These are phyloP conservation scores for Solidago caesia DNA, from an alignment of 129 eudicot genomes.

Conservation along the genomic window DNA sequence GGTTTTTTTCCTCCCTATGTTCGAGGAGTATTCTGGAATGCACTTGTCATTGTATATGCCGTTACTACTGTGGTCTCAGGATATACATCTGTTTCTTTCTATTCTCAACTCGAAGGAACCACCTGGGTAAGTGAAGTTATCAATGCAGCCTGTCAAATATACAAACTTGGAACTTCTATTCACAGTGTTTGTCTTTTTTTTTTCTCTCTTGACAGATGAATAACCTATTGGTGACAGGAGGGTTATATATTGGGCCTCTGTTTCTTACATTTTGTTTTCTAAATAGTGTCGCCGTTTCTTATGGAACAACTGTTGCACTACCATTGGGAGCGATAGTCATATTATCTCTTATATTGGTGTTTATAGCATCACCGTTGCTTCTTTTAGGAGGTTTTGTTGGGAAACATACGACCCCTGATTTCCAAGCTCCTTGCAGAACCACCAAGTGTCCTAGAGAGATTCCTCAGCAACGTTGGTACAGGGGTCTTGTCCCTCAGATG, in stretches of 20 bases:
- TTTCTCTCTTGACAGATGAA: slow-evolving; percentile 34
- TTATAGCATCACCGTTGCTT: slow-evolving; percentile 49
- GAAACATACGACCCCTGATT: slow-evolving; percentile 43
- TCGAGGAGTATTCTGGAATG: slow-evolving; percentile 61
- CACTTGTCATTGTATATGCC: slow-evolving; percentile 59
- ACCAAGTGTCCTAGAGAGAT: slow-evolving; percentile 48
- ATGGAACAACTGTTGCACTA: slow-evolving; percentile 45
- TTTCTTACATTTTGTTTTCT: slow-evolving; percentile 42
- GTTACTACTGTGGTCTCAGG: slow-evolving; percentile 69
- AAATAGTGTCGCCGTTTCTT: slow-evolving; percentile 34
- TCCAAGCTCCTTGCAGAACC: slow-evolving; percentile 55
- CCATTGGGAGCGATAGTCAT: slow-evolving; percentile 43
- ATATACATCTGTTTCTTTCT: slow-evolving; percentile 67
- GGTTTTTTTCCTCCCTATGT: slow-evolving; percentile 48
- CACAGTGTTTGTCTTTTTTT: not conserved
- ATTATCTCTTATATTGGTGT: slow-evolving; percentile 38
- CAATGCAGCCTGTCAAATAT: slow-evolving; percentile 2
- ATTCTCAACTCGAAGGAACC: slow-evolving; percentile 69
- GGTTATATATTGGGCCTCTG: slow-evolving; percentile 42
- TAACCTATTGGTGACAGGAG: slow-evolving; percentile 40
- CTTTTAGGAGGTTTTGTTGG: slow-evolving; percentile 50
- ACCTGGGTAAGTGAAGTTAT: slow-evolving; percentile 49
- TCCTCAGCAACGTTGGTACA: slow-evolving; percentile 52
- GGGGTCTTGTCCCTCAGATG: slow-evolving; percentile 58
- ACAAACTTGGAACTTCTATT: not conserved